These are phyloP conservation scores for Ustilago sp. DNA, from an alignment of 1,284 basidiomycete species.

Conservation along the genomic window DNA sequence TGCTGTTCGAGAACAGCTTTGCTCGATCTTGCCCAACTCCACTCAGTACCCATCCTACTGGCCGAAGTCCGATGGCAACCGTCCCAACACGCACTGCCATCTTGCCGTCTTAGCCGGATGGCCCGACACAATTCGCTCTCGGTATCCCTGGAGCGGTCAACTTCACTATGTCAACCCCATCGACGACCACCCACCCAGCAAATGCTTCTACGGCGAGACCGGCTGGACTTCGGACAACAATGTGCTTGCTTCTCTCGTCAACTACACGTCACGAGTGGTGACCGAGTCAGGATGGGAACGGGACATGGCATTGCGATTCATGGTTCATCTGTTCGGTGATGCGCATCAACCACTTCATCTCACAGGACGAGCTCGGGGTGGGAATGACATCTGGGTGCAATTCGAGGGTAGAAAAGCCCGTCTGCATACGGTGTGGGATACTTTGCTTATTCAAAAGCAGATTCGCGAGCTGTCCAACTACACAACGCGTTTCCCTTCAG, in stretches of 20 bases:
- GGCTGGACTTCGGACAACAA: slow-evolving; percentile 76
- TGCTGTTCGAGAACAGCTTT: slow-evolving; percentile 77
- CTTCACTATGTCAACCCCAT: slow-evolving; percentile 81
- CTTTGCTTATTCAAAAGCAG: slow-evolving; percentile 81
- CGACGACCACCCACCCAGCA: slow-evolving; percentile 80
- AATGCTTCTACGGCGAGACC: slow-evolving; percentile 80
- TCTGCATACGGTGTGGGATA: slow-evolving; percentile 88
- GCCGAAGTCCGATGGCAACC: slow-evolving; percentile 12
- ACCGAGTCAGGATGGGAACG: slow-evolving; percentile 60
- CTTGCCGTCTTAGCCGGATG: slow-evolving; percentile 79
- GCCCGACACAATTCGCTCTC: slow-evolving; percentile 73
- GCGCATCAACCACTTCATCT: slow-evolving; percentile 91
- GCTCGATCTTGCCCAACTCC: slow-evolving; percentile 74
- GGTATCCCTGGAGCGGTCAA: slow-evolving; percentile 71
- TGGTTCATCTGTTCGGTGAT: slow-evolving; percentile 90
- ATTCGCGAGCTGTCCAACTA: slow-evolving; percentile 83
- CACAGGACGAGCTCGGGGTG: slow-evolving; percentile 84
- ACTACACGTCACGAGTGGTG: slow-evolving; percentile 59
- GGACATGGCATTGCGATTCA: slow-evolving; percentile 81
- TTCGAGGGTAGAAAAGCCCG: slow-evolving; percentile 70
- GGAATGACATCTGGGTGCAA: slow-evolving; percentile 75
- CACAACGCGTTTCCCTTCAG: slow-evolving; percentile 76
- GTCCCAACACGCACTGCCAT: slow-evolving; percentile 60
- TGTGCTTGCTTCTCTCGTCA: slow-evolving; percentile 48
- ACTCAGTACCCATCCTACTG: slow-evolving; percentile 49